Conservation (phyloP, 1,284 basidiomycete species). For the Sanghuangporus baumii region DNA sequence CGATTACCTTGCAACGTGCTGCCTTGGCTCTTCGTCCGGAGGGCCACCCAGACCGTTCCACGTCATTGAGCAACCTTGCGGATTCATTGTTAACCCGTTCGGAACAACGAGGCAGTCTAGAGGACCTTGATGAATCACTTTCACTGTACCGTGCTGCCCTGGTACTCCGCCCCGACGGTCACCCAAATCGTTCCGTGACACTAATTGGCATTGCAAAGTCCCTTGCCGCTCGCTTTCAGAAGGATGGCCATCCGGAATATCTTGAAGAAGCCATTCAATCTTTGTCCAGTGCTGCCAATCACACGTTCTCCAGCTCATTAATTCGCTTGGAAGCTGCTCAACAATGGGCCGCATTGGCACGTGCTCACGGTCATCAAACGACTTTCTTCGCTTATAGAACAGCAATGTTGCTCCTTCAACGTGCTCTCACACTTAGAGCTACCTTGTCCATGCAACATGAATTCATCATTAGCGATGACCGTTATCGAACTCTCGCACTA, state of each 20-base stretch:
- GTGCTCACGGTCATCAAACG: neutral
- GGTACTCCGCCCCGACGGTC: neutral
- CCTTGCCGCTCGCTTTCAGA: neutral
- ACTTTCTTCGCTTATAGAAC: neutral
- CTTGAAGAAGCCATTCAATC: neutral
- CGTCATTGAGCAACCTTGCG: neutral
- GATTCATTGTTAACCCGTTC: neutral
- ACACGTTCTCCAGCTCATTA: neutral
- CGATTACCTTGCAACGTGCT: neutral
- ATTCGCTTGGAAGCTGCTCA: neutral
- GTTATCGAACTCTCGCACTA: neutral
- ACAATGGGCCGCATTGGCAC: neutral
- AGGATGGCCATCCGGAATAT: neutral
- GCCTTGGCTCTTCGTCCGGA: neutral
- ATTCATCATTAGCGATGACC: neutral
- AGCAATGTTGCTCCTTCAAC: neutral
- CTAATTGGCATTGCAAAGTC: neutral
- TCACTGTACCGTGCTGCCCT: neutral
- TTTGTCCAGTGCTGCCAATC: neutral
- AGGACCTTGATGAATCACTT: neutral
- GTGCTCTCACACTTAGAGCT: neutral
- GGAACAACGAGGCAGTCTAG: neutral
- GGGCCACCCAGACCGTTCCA: neutral
- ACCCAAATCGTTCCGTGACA: neutral
- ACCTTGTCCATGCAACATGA: neutral